Conservation (phyloP, 164 flowering plant species). For the Magnolia kwangsiensis region DNA sequence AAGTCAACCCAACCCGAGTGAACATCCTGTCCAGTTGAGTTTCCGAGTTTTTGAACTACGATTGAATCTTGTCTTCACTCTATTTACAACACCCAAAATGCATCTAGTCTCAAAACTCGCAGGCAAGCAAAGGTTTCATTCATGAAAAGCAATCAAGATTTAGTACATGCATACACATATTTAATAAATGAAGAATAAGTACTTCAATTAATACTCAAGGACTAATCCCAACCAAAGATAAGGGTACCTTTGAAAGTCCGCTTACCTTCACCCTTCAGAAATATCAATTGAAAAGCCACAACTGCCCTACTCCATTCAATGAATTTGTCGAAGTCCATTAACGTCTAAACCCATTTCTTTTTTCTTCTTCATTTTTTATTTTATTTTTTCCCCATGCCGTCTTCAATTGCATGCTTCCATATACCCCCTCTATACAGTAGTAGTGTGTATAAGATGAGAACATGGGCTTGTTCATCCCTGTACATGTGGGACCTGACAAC, state of each 20-base stretch:
- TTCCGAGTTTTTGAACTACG: not conserved
- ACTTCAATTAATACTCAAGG: constrained; percentile 9
- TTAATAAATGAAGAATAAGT: constrained; percentile 15
- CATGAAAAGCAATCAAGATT: constrained; percentile 4
- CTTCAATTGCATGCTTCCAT: constrained; percentile 8
- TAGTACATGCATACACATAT: constrained; percentile 8
- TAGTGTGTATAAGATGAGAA: constrained; percentile 11
- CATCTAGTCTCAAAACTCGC: not conserved
- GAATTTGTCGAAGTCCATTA: too few relatives aligned
- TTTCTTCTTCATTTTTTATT: too few relatives aligned
- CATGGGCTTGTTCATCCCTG: constrained; percentile 12
- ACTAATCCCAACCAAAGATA: constrained; percentile 11
- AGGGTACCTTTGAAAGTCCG: constrained; percentile 8
- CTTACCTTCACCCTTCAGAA: constrained; percentile 8
- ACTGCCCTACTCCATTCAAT: constrained; percentile 4
- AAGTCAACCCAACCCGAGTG: too few relatives aligned
- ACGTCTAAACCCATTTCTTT: too few relatives aligned
- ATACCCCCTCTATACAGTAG: constrained; percentile 25
- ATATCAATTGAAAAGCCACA: constrained; percentile 13
- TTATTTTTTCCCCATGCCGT: not conserved
- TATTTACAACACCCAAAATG: not conserved
- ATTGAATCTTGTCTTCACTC: not conserved
- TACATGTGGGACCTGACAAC: constrained; percentile 19
- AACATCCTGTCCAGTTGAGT: too few relatives aligned
- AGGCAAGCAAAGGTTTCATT: constrained; percentile 15